Evolutionary conservation across 208 protist genomes (phyloP).

Genomic region (Acanthamoeba triangularis): DNA sequence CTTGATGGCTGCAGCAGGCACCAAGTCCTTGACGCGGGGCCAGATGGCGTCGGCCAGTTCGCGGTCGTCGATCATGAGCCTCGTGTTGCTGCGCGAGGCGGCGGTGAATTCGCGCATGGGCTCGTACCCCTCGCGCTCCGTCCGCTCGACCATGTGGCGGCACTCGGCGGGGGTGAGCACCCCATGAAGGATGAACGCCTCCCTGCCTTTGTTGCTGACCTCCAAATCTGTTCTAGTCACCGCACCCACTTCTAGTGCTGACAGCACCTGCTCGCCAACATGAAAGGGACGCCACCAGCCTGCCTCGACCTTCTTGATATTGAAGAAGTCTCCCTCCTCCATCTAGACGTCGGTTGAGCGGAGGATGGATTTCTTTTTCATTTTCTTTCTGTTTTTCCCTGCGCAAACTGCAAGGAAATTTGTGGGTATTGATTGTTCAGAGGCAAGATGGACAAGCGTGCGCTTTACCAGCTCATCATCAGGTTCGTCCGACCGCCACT

Average conservation of each 20-base stretch:
- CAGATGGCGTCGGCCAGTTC: not conserved
- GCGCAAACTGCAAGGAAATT: no score
- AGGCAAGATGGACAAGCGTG: not conserved
- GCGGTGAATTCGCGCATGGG: not conserved
- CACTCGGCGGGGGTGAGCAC: conserved; percentile 43
- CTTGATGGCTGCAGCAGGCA: not conserved
- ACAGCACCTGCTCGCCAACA: not conserved
- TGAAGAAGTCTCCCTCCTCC: not conserved
- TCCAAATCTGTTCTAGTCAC: not conserved
- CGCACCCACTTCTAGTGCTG: not conserved
- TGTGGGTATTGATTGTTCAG: no score
- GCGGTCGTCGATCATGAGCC: not conserved
- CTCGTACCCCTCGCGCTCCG: conserved; percentile 18
- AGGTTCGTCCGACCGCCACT: not conserved
- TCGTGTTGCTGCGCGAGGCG: not conserved
- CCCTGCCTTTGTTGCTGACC: not conserved
- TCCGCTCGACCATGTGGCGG: not conserved
- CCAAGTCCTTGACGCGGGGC: not conserved
- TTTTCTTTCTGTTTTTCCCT: not conserved
- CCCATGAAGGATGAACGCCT: not conserved
- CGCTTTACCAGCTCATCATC: conserved; percentile 50
- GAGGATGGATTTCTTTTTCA: no score
- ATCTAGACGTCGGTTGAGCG: no score
- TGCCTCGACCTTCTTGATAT: not conserved
- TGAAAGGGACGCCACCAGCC: not conserved